Conservation (phyloP, 257 asterid species). For the Gynochthodes officinalis region DNA sequence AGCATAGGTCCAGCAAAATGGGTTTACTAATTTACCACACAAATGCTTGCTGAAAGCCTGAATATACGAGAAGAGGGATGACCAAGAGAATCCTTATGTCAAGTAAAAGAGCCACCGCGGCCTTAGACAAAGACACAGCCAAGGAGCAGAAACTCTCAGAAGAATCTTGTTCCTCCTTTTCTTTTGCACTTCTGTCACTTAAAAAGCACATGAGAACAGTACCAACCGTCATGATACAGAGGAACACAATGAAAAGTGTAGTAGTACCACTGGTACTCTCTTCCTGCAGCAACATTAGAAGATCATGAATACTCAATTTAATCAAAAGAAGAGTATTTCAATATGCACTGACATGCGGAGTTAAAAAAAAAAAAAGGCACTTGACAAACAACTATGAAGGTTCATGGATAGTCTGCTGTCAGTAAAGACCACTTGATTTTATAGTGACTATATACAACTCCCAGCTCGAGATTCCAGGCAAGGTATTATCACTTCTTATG, state of each 20-base stretch:
- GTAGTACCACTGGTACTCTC: slow-evolving; percentile 83
- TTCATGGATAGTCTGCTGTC: not conserved
- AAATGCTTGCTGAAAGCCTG: slow-evolving; percentile 95
- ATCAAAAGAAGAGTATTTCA: not conserved
- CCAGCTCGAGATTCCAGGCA: not conserved
- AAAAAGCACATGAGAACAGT: slow-evolving; percentile 82
- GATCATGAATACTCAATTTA: not conserved
- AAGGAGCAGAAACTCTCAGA: slow-evolving; percentile 46
- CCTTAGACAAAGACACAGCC: slow-evolving; percentile 50
- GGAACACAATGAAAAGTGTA: slow-evolving; percentile 67
- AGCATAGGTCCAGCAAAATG: not conserved
- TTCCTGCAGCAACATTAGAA: slow-evolving; percentile 48
- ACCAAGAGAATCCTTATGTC: slow-evolving; percentile 70
- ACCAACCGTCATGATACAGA: slow-evolving; percentile 71
- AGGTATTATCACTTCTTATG: not conserved
- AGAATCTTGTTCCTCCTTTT: slow-evolving; percentile 45
- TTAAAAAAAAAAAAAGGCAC: not conserved
- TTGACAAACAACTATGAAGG: not conserved
- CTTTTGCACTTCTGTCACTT: slow-evolving; percentile 62
- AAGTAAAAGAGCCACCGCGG: slow-evolving; percentile 51
- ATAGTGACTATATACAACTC: not conserved
- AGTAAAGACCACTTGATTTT: not conserved
- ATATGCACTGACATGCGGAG: not conserved
- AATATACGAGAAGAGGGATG: slow-evolving; percentile 86
- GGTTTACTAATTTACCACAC: slow-evolving; percentile 57